Base-by-base conservation (phyloP, 768 basidiomycete genomes). In the Postia placenta region DNA sequence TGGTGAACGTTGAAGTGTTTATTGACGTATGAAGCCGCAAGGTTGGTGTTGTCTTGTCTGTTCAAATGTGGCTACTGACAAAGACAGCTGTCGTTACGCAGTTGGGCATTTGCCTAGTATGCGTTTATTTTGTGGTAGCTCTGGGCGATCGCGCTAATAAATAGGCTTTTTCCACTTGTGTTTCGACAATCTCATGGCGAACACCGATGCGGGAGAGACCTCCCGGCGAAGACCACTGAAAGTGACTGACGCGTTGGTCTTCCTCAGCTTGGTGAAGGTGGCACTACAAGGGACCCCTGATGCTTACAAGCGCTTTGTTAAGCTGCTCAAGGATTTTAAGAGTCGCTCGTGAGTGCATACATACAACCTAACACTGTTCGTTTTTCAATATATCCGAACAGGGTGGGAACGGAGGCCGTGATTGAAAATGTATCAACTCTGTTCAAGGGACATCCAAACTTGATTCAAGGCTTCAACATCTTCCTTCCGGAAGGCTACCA, bases 391-490 rank as follows among this genome's bases (percentile, higher is more conserved):
- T n/a, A n/a, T n/a, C 9, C 27, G 35, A 3, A 14, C 62, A 95
- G 94, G 30, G 97, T 99, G 65, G 94, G 97, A 67, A 99, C 95
- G 0, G 95, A 95, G 0, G 93, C 92, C 30, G 95, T 99, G 41
- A 99, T 99, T 61, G 84, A 85, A 61, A 90, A 94, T 45, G 95
- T 97, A 24, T 95, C 94, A 1, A 79, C 84, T 42, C 81, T 99
- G 22, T 98, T 99, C 71, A 80, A 83, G 48, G 91, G 90, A 1
- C 92, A 96, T 60, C 90, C 91, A 0, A 63, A 73, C 4, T 85
- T 99, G 52, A 97, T 99, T 40, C 92, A 95, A 66, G 94, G 94
- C 9, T 99, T 99, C 77, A 98, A 97, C 69, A 96, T 93, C 0
- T 99, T 98, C 69, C 78, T 99, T 11, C 95, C 95, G 2, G 76